Base-by-base conservation (phyloP, 1,139 yeast genomes). In the Diutina rugosa region DNA sequence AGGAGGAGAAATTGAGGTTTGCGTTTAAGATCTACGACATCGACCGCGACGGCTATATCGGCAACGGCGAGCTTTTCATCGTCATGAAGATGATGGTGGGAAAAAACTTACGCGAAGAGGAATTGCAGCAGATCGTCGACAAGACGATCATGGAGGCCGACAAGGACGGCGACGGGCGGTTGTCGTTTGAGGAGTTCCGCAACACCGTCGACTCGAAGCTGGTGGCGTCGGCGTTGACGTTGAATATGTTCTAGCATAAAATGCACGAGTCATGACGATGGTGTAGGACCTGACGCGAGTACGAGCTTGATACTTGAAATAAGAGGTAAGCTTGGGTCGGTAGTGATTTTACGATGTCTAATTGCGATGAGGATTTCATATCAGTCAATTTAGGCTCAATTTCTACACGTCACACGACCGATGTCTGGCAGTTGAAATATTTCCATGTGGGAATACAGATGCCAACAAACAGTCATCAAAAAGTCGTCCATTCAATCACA, bases 71-170 rank as follows among this genome's bases (percentile, higher is more conserved):
- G 70, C 72, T 95, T 58, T 95, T 86, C 66, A 79, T 93, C 55
- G 98, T 95, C 52, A 77, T 95, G 74, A 89, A 93, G 70, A 88
- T 90, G 84, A 95, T 95, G 99, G 99, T 93, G 48, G 99, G 98
- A 3, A 86, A 84, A 64, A 91, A 93, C 65, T 72, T 95, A 58
- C 87, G 84, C 61, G 96, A 89, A 59, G 84, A 81, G 46, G 97
- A 93, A 65, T 76, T 95, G 60, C 99, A 95, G 69, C 99, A 93
- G 69, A 82, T 91, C 58, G 97, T 91, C 16, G 99, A 95, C 68
- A 84, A 95, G 69, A 90, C 99, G 0, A 90, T 95, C 63, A 84
- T 90, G 85, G 98, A 93, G 68, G 95, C 95, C 46, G 99, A 95
- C 66, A 67, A 71, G 48, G 98, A 95, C 65, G 95, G 95, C 1